Evolutionary conservation across 345 rosid genomes (phyloP).

Genomic region (Hirschfeldia incana): DNA sequence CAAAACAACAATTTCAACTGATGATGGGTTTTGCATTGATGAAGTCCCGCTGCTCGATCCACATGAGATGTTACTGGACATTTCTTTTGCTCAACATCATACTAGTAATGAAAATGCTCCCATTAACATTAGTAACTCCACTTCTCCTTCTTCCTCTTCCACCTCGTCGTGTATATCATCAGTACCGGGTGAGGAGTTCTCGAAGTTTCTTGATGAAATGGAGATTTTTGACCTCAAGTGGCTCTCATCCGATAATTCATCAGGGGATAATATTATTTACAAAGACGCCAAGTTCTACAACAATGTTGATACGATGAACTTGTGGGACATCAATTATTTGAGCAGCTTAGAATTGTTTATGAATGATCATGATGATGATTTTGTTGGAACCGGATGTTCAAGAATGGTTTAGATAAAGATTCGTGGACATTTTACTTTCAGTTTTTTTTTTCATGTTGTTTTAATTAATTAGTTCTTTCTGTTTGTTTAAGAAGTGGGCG

Average conservation of each 20-base stretch:
- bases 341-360: slow-evolving; percentile 62
- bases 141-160: slow-evolving; percentile 33
- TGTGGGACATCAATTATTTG: slow-evolving; percentile 62
- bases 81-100: slow-evolving; percentile 36
- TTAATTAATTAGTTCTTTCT: neutral
- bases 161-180: slow-evolving; percentile 30
- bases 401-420: slow-evolving; percentile 34
- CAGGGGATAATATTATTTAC: neutral
- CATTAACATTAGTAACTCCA: slow-evolving; percentile 11
- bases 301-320: slow-evolving; percentile 32
- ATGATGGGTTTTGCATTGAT: slow-evolving; percentile 61
- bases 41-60: slow-evolving; percentile 81
- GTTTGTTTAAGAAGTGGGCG: neutral
- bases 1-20: slow-evolving; percentile 12
- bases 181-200: slow-evolving; percentile 32
- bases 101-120: slow-evolving; percentile 37
- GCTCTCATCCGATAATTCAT: slow-evolving; percentile 24
- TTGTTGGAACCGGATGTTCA: slow-evolving; percentile 38
- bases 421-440: slow-evolving; percentile 29
- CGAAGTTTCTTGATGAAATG: slow-evolving; percentile 37
- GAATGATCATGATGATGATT: slow-evolving; percentile 33
- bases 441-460: neutral
- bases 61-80: slow-evolving; percentile 52
- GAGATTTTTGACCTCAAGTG: slow-evolving; percentile 38
- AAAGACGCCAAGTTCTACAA: slow-evolving; percentile 28